Base-by-base conservation (phyloP, 805 yeast genomes). In the Priceomyces fermenticarens region DNA sequence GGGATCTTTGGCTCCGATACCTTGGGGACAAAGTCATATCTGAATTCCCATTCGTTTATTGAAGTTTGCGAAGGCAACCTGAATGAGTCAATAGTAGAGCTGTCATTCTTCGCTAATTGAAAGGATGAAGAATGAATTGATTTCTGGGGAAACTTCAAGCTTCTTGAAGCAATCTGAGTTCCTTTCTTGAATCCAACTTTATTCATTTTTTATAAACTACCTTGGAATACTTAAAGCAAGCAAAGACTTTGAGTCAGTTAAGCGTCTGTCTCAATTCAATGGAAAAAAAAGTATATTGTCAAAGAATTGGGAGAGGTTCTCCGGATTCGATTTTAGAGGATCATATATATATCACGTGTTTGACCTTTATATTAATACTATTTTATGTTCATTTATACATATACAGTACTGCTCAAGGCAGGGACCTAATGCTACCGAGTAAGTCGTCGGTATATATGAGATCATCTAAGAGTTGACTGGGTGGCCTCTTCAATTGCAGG, bases 11-110 rank as follows among this genome's bases (percentile, higher is more conserved):
- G 73, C 38, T 62, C 61, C 2, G 65, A 40, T 10, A 58, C 62
- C 44, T 64, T 65, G 11, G 75, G 75, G 36, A 70, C 59, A 48
- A 65, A 70, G 51, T 70, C 75, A 48, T 70, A 70, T 48, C 65
- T 67, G 60, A 67, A 70, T 61, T 75, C 70, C 79, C 81, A 67
- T 55, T 75, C 68, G 52, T 68, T 57, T 55, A 75, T 57, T 38
- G 72, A 64, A 27, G 73, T 58, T 52, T 66, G 68, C 34, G 73
- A 57, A 11, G 82, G 81, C 32, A 77, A 62, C 49, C 67, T 74
- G 60, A 63, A 78, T 33, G 72, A 74, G 54, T 81, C 86, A 46
- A 80, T 80, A 30, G 78, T 73, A 7, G 84, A 78, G 3, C 61
- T 40, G 49, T 80, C 85, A 38, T 80, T 80, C 53, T 80, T 80